A percentile compares a stretch with the other conserved stretches of the same genome.
Conservation (phyloP, 257 asterid genomes). For the Petrea volubilis region DNA sequence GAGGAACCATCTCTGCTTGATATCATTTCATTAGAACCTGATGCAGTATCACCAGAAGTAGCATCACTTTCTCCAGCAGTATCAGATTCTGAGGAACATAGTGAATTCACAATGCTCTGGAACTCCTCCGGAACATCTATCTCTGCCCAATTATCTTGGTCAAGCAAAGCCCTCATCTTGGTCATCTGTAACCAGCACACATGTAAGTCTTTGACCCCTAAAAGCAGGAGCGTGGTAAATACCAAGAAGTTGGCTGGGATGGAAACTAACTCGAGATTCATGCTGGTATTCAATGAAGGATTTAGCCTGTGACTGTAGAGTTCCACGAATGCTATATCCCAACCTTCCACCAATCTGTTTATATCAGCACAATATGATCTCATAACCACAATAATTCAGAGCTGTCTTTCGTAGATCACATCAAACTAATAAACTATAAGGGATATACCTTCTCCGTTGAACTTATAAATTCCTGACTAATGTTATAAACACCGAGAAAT, state of each 20-base stretch:
- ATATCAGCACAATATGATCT: conserved; percentile 43
- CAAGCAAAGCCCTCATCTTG: conserved; percentile 92
- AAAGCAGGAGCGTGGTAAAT: conserved; percentile 19
- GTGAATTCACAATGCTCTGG: conserved; percentile 69
- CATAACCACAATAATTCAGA: conserved; percentile 30
- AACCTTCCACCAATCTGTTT: conserved; percentile 98
- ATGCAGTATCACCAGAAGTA: conserved; percentile 36
- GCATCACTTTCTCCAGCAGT: conserved; percentile 45
- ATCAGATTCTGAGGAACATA: conserved; percentile 53
- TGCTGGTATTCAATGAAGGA: conserved; percentile 92
- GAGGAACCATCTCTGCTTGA: conserved; percentile 46
- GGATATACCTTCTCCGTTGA: conserved; percentile 83
- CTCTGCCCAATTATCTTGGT: conserved; percentile 98
- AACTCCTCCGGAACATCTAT: conserved; percentile 96
- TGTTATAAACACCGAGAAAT: conserved; percentile 77
- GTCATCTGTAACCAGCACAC: conserved; percentile 65
- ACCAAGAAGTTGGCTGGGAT: conserved; percentile 21
- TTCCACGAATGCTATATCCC: conserved; percentile 98
- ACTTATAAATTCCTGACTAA: conserved; percentile 86
- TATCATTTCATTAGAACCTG: conserved; percentile 39
- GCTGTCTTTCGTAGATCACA: conserved; percentile 14
- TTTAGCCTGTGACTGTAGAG: conserved; percentile 94
- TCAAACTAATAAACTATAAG: conserved; percentile 16
- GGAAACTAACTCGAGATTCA: conserved; percentile 84
- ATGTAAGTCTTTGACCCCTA: conserved; percentile 31